phyloP scores from a whole-genome alignment of 2,329 filamentous ascomycete genomes.

The Aureobasidium sp. region DNA sequence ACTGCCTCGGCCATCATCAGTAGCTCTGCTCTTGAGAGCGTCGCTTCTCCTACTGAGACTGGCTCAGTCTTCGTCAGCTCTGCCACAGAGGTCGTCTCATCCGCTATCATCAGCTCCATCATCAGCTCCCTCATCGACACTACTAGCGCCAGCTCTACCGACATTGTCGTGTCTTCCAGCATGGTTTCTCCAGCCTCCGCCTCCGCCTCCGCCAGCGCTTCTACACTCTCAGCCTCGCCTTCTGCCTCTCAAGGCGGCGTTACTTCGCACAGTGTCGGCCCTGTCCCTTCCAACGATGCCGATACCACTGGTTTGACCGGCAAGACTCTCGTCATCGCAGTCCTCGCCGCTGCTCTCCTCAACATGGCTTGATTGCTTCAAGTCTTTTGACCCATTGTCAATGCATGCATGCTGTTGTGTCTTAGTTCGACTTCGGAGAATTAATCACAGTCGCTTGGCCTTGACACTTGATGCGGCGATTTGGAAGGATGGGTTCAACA shows the following conservation, averaged over 20 bases:
- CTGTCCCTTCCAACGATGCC: conserved; percentile 8
- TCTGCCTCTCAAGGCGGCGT: not conserved
- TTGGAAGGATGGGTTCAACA: not conserved
- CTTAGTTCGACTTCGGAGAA: not conserved
- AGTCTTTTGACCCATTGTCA: not conserved
- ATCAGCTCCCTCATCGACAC: not conserved
- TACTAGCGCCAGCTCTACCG: too few relatives aligned
- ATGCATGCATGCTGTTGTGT: not conserved
- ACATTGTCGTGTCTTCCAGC: not conserved
- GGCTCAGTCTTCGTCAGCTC: not conserved
- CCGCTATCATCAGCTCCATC: not conserved
- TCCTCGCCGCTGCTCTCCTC: conserved; percentile 9
- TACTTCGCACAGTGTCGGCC: not conserved
- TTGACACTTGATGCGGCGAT: too few relatives aligned
- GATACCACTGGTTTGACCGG: not conserved
- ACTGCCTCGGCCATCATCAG: not conserved
- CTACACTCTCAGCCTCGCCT: conserved; percentile 10
- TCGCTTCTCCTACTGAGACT: not conserved
- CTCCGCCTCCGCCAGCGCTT: not conserved
- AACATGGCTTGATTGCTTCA: not conserved
- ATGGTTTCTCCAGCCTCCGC: not conserved
- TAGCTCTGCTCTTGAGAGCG: not conserved
- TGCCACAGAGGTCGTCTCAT: not conserved
- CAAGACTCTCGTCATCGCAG: not conserved
- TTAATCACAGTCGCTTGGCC: not conserved